Evolutionary conservation across 2,329 filamentous ascomycete genomes (phyloP), one percentile per base, ranked within the genome.

Genomic region (Cadophora sp.): DNA sequence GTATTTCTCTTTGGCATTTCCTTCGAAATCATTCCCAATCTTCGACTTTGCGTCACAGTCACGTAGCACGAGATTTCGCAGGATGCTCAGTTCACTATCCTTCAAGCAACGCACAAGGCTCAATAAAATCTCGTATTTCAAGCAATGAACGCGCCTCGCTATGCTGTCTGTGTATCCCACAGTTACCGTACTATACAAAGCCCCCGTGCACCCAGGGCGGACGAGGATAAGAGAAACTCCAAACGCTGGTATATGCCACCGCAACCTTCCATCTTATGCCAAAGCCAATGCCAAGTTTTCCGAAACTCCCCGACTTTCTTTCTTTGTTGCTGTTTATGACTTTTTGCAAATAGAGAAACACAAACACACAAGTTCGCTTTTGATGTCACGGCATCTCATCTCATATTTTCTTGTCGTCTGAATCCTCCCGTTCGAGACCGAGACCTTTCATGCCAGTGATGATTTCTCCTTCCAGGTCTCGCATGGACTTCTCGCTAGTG

Each of bases 391-490:
- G n/a, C 11, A 24, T 24, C 43, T 27, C n/a, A 37, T 27, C 59
- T 70, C 48, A 74, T 27, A 72, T 62, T 55, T 72, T 73, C 65
- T 68, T 69, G 53, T 74, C 68, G 29, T 75, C 58, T 5, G 72
- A 70, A 3, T 69, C 65, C 55, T 73, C 70, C 73, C 81, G 81
- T 67, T 84, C 82, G 43, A 87, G 71, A 62, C 81, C 80, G 62
- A 89, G 77, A 69, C 86, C 81, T 78, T 83, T 83, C 79, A 90
- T 78, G 65, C 87, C 87, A 22, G 87, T 89, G 64, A 89, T 89
- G 31, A 87, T 73, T 76, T 89, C 86, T 2, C 86, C 87, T 64
- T 81, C 79, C 12, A 83, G 65, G 72, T 89, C 87, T 68, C 82
- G 78, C 6, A 81, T 29, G 76, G 1, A 31, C 8, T 55, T 24